phyloP scores from a whole-genome alignment of 257 asterid genomes.

The Agastache rugosa region DNA sequence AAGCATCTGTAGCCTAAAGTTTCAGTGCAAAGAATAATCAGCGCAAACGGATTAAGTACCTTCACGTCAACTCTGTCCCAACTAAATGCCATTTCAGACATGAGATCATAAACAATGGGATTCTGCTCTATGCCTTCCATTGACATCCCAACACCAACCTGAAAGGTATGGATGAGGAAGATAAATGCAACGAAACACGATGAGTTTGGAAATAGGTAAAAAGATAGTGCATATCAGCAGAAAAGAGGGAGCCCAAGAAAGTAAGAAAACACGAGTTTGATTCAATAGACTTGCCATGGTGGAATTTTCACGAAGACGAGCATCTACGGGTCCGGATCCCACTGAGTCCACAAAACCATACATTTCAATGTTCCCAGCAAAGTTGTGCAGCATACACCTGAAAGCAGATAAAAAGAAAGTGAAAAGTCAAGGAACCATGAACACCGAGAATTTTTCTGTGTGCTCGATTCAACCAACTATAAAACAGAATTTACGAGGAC shows the following conservation, averaged over 20 bases:
- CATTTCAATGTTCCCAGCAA: constrained; percentile 88
- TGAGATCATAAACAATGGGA: constrained; percentile 80
- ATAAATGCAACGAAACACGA: background rate
- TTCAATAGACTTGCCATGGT: constrained; percentile 66
- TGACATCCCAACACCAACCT: constrained; percentile 97
- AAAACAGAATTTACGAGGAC: background rate
- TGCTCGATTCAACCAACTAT: background rate
- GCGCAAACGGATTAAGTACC: constrained; percentile 46
- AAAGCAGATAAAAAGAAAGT: constrained; percentile 28
- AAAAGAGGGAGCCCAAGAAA: constrained; percentile 7
- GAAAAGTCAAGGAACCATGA: background rate
- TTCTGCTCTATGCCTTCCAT: constrained; percentile 96
- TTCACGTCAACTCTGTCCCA: constrained; percentile 55
- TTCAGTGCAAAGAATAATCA: background rate
- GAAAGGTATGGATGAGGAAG: constrained; percentile 24
- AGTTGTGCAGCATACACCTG: constrained; percentile 97
- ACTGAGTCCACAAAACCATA: constrained; percentile 77
- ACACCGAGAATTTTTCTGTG: background rate
- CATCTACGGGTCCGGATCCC: constrained; percentile 86
- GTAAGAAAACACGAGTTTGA: constrained; percentile 16
- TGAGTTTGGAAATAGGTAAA: background rate
- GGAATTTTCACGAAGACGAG: constrained; percentile 75
- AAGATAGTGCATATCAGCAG: background rate
- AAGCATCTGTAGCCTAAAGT: background rate
- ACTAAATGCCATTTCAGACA: constrained; percentile 91